Evolutionary conservation across 257 asterid species (phyloP).

Genomic region (Paraleonurus japonicus): DNA sequence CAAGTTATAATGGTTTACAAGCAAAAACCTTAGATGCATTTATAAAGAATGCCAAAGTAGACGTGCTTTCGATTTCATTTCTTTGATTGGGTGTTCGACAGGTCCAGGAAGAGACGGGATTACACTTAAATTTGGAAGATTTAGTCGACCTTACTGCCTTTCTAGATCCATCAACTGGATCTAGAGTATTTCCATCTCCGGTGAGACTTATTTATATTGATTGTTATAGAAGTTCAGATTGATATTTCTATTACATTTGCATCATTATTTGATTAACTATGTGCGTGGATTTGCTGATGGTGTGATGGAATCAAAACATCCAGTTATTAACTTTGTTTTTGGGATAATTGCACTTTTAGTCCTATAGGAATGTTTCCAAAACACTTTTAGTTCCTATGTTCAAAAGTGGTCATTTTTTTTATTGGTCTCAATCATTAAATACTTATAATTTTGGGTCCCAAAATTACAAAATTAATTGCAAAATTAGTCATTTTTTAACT

Average conservation of each 20-base stretch:
- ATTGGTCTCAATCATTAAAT: too few relatives aligned
- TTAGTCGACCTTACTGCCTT: slow-evolving; percentile 80
- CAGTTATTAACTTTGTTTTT: neutral
- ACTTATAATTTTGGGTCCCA: too few relatives aligned
- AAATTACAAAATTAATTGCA: too few relatives aligned
- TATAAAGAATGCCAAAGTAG: neutral
- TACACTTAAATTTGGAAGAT: slow-evolving; percentile 61
- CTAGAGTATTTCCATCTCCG: slow-evolving; percentile 74
- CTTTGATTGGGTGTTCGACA: slow-evolving; percentile 31
- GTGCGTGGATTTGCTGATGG: neutral
- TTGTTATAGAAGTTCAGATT: neutral
- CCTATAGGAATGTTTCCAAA: too few relatives aligned
- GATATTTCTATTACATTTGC: neutral
- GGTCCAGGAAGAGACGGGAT: slow-evolving; percentile 95
- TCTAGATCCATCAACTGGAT: slow-evolving; percentile 72
- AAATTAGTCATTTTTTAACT: too few relatives aligned
- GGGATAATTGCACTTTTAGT: too few relatives aligned
- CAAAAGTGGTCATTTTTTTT: too few relatives aligned
- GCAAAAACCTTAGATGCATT: neutral
- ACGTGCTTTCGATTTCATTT: slow-evolving; percentile 14
- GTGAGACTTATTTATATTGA: slow-evolving; percentile 30
- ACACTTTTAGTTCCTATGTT: too few relatives aligned
- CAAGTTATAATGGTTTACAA: neutral
- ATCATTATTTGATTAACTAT: neutral
- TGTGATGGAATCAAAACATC: neutral